Evolutionary conservation across 495 filamentous ascomycete species (phyloP).

Genomic region (Penicillium chermesinum): DNA sequence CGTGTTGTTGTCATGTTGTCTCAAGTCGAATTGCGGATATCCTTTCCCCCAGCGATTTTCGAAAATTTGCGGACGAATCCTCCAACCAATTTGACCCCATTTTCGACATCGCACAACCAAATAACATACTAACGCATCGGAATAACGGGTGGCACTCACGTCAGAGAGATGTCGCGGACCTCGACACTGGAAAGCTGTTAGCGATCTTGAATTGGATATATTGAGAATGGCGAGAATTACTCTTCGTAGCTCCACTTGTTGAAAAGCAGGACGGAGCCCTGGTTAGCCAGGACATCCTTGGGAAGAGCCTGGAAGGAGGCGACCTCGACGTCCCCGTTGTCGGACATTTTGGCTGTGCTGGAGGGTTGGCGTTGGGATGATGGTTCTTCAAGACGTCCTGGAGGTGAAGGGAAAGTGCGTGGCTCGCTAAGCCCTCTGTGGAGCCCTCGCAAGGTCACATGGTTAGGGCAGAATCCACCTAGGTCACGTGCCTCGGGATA

Average conservation of each 20-base stretch:
- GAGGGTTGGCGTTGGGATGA: slow-evolving; percentile 42
- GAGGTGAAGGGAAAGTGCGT: slow-evolving; percentile 30
- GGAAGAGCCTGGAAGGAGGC: slow-evolving; percentile 75
- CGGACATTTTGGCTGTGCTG: slow-evolving; percentile 75
- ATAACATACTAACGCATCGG: slow-evolving; percentile 6
- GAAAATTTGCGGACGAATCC: background rate
- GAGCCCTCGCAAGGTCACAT: slow-evolving; percentile 23
- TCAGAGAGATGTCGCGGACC: slow-evolving; percentile 98
- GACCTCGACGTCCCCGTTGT: slow-evolving; percentile 91
- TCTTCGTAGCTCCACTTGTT: slow-evolving; percentile 90
- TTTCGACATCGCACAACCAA: background rate
- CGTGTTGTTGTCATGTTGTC: background rate
- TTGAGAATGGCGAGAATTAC: background rate
- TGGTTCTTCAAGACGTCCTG: slow-evolving; percentile 16
- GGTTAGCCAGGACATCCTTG: slow-evolving; percentile 86
- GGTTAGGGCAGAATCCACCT: slow-evolving; percentile 33
- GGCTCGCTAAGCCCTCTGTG: slow-evolving; percentile 43
- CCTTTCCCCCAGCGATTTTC: background rate
- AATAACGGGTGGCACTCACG: slow-evolving; percentile 59
- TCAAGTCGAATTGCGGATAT: background rate
- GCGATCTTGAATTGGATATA: background rate
- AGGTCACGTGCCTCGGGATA: background rate
- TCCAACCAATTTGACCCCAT: background rate
- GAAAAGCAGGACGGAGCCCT: slow-evolving; percentile 96
- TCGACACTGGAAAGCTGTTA: slow-evolving; percentile 56